Conservation (phyloP, 2,329 filamentous ascomycete species). For the Cercospora berteroae region DNA sequence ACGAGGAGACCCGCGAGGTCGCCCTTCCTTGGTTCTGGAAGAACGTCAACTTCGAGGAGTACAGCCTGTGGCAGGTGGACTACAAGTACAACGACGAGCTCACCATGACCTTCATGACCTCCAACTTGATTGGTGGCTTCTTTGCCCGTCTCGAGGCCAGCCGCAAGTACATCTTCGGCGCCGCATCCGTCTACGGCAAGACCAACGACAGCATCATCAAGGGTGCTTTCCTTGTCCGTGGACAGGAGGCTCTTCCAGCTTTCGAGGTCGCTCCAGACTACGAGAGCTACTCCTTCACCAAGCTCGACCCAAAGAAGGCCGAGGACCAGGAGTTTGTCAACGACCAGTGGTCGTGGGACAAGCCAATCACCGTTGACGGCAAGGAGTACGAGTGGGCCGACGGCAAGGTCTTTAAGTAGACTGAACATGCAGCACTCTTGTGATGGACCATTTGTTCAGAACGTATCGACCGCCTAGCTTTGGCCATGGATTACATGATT, state of each 20-base stretch:
- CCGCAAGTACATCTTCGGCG: slow-evolving; percentile 97
- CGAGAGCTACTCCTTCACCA: slow-evolving; percentile 94
- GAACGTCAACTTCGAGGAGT: slow-evolving; percentile 89
- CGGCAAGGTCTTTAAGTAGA: slow-evolving; percentile 98
- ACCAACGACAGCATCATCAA: slow-evolving; percentile 87
- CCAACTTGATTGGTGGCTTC: slow-evolving; percentile 97
- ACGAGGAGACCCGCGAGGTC: slow-evolving; percentile 76
- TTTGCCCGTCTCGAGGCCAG: slow-evolving; percentile 94
- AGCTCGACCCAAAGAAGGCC: slow-evolving; percentile 84
- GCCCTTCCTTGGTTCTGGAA: slow-evolving; percentile 99
- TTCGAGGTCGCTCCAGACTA: slow-evolving; percentile 97
- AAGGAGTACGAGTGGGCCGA: slow-evolving; percentile 87
- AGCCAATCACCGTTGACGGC: slow-evolving; percentile 72
- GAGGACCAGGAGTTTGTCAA: slow-evolving; percentile 86
- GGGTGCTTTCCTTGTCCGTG: slow-evolving; percentile 93
- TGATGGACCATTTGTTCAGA: neutral
- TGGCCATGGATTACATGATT: slow-evolving; percentile 4
- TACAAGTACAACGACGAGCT: slow-evolving; percentile 99
- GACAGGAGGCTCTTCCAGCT: slow-evolving; percentile 78
- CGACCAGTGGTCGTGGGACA: slow-evolving; percentile 89
- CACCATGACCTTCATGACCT: slow-evolving; percentile 96
- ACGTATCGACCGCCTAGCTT: neutral
- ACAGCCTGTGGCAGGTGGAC: slow-evolving; percentile 88
- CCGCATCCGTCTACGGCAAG: slow-evolving; percentile 81
- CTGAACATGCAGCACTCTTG: neutral